Conservation (phyloP, 2,329 filamentous ascomycete species). For the Leptographium galeiforme region DNA sequence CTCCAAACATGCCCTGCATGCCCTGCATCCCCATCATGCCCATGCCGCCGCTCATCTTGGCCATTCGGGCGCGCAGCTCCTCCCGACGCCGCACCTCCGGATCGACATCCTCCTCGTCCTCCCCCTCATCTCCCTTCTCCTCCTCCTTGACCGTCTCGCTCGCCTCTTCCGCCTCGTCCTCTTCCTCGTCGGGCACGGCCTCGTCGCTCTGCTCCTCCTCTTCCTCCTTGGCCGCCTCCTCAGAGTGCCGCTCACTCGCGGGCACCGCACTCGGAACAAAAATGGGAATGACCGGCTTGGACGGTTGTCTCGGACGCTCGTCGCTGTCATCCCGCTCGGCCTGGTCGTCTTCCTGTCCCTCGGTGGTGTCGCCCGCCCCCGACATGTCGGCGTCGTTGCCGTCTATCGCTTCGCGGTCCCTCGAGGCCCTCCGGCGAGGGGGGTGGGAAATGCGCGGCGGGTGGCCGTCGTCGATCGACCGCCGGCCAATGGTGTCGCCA, state of each 20-base stretch:
- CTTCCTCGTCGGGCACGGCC: not conserved
- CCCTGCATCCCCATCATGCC: slow-evolving; percentile 73
- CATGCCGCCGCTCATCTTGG: slow-evolving; percentile 97
- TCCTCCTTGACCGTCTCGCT: slow-evolving; percentile 31
- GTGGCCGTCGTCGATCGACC: slow-evolving; percentile 37
- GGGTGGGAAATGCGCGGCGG: slow-evolving; percentile 25
- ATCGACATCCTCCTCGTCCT: slow-evolving; percentile 63
- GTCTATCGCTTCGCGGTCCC: slow-evolving; percentile 36
- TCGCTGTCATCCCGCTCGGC: slow-evolving; percentile 67
- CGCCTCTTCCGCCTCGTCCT: slow-evolving; percentile 6
- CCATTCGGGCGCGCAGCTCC: slow-evolving; percentile 88
- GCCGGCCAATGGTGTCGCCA: slow-evolving; percentile 32
- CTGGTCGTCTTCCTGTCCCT: slow-evolving; percentile 42
- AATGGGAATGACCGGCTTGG: slow-evolving; percentile 2
- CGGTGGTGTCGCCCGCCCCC: slow-evolving; percentile 49
- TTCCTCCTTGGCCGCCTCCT: not conserved
- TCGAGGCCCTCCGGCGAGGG: slow-evolving; percentile 40
- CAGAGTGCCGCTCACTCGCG: not conserved
- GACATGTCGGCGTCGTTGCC: slow-evolving; percentile 54
- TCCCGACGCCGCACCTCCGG: slow-evolving; percentile 75
- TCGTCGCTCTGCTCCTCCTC: not conserved
- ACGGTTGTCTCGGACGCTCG: slow-evolving; percentile 31
- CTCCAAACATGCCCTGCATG: slow-evolving; percentile 87
- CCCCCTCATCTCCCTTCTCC: slow-evolving; percentile 51
- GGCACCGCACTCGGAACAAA: slow-evolving; percentile 1